Evolutionary conservation across 2,329 filamentous ascomycete species (phyloP), one percentile per base, ranked within the genome.

Genomic region (Ophiostoma angusticollis): DNA sequence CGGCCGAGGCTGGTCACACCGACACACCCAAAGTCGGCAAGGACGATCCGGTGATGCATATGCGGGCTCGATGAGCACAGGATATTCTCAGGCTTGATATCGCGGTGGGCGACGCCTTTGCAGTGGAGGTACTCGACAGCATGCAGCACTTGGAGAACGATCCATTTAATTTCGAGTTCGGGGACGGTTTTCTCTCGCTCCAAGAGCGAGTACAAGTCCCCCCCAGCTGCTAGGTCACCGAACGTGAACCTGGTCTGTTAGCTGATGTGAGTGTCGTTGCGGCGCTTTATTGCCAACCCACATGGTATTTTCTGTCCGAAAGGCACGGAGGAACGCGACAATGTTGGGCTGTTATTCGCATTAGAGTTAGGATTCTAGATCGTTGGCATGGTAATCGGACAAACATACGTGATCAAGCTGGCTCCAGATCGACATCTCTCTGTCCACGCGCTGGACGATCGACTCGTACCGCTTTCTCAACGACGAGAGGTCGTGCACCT

Each of bases 41-140:
- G 56, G 45, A 68, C 63, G 3, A 73, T 54, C 8, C 68, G 58
- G 36, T 64, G 62, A 3, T 55, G 53, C 9, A 59, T 52, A 19
- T 57, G 60, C 0, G 65, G 64, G 2, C 64, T 66, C 12, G 59
- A 60, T 0, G 62, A 62, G 40, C 70, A 57, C 9, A 73, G 60
- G 4, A 74, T 58, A 29, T 72, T 73, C 46, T 72, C 68, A 0
- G 63, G 67, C 44, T 74, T 73, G 22, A 73, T 53, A 39, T 74
- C 70, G 1, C 69, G 62, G 47, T 73, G 70, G 0, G 67, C 60
- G 6, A 73, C 59, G 0, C 62, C 61, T 30, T 65, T 65, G n/a
- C 49, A 47, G 45, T 72, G 70, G 6, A 72, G 59, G 45, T 69
- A 70, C 2, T 47, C 43, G 2, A 72, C 52, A 0, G 59, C 68